Conservation (phyloP, 2,329 filamentous ascomycete genomes). For the Penicillium sp. region DNA sequence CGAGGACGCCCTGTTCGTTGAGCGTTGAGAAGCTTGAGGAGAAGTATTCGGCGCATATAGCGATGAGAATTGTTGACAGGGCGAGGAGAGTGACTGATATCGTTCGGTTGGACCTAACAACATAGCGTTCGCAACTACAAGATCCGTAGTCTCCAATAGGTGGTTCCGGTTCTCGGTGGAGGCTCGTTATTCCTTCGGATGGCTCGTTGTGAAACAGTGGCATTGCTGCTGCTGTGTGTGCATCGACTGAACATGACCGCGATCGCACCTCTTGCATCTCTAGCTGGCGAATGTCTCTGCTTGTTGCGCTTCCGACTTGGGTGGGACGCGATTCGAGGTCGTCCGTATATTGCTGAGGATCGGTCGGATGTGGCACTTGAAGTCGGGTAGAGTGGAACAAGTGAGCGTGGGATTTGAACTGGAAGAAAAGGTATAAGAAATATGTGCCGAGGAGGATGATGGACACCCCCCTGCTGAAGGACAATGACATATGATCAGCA, state of each 20-base stretch:
- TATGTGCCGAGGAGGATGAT: conserved; percentile 2
- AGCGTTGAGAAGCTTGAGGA: conserved; percentile 67
- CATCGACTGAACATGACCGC: conserved; percentile 2
- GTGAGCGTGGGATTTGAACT: conserved; percentile 7
- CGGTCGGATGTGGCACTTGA: background rate
- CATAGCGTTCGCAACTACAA: conserved; percentile 4
- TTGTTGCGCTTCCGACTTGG: background rate
- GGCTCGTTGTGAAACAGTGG: conserved; percentile 4
- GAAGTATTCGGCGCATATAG: conserved; percentile 69
- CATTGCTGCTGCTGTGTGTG: conserved; percentile 6
- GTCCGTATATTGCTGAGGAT: conserved; percentile 1
- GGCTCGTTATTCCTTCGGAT: background rate
- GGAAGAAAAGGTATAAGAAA: conserved; percentile 21
- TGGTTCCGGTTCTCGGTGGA: background rate
- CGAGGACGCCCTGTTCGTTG: conserved; percentile 55
- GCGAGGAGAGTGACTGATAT: conserved; percentile 56
- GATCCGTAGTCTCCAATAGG: background rate
- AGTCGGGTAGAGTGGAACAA: conserved; percentile 1
- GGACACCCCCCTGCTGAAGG: conserved; percentile 68
- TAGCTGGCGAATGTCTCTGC: background rate
- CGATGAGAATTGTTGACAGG: conserved; percentile 64
- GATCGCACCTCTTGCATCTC: conserved; percentile 16
- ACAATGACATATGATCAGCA: conserved; percentile 64
- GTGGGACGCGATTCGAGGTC: conserved; percentile 13
- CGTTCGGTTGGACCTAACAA: conserved; percentile 1